Percentiles rank a stretch among this genome's conserved stretches.
phyloP scores from a whole-genome alignment of 163 green algal species.

The Trebouxia gelatinosa region DNA sequence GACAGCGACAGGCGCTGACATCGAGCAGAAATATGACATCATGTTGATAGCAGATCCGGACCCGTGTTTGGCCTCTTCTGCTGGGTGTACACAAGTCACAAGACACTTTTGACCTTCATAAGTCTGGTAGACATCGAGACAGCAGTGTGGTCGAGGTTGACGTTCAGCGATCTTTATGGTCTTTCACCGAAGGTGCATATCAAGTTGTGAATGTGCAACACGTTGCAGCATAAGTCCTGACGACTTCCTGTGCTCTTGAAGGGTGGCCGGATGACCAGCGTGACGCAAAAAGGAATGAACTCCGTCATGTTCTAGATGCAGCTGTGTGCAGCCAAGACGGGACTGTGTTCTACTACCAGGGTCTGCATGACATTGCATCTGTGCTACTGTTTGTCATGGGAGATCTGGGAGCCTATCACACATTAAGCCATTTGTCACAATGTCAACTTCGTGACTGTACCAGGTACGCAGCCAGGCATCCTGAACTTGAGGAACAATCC shows the following conservation, averaged over 20 bases:
- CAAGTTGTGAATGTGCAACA: no score
- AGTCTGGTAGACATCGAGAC: constrained; percentile 52
- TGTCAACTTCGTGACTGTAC: constrained; percentile 82
- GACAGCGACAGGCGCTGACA: no score
- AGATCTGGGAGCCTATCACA: constrained; percentile 55
- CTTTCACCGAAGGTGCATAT: constrained; percentile 62
- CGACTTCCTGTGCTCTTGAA: no score
- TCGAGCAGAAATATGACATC: no score
- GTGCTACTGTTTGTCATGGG: constrained; percentile 81
- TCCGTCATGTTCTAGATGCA: constrained; percentile 74
- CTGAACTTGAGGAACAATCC: no score
- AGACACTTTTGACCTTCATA: neutral
- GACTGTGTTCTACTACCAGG: constrained; percentile 84
- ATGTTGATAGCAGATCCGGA: constrained; percentile 64
- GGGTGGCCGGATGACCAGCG: constrained; percentile 61
- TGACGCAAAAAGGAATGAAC: constrained; percentile 48
- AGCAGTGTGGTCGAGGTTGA: constrained; percentile 65
- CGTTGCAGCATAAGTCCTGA: no score
- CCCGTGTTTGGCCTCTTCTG: constrained; percentile 73
- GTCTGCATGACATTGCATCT: constrained; percentile 87
- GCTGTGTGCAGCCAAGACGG: constrained; percentile 52
- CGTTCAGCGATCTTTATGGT: constrained; percentile 78
- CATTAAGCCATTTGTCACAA: constrained; percentile 63
- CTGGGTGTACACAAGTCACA: constrained; percentile 44
- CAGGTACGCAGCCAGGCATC: no score